These are phyloP conservation scores for Crithidia acanthocephali DNA, from an alignment of 208 protist genomes.

Conservation along the genomic window DNA sequence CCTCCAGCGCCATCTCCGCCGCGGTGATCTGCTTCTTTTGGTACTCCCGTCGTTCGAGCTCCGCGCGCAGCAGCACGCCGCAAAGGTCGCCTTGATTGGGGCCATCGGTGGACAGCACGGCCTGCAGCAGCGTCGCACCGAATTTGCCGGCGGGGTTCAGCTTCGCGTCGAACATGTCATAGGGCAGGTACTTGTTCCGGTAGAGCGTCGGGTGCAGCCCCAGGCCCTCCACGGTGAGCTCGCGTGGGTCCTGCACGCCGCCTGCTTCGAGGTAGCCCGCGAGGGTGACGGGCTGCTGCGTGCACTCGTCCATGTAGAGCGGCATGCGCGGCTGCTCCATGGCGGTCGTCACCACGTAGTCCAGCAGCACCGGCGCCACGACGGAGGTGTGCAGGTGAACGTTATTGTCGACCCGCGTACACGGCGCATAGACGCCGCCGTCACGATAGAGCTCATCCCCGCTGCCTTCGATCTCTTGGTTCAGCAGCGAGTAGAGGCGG, in stretches of 20 bases:
- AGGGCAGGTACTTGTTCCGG: constrained; percentile 85
- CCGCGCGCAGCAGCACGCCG: constrained; percentile 75
- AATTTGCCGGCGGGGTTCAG: constrained; percentile 79
- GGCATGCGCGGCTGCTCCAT: constrained; percentile 66
- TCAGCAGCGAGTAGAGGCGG: constrained; percentile 81
- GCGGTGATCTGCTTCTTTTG: constrained; percentile 54
- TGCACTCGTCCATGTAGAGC: constrained; percentile 49
- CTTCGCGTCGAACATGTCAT: constrained; percentile 75
- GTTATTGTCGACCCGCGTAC: constrained; percentile 80
- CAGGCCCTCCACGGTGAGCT: constrained; percentile 87
- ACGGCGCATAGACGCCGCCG: constrained; percentile 70
- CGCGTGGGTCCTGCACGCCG: constrained; percentile 61
- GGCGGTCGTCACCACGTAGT: constrained; percentile 72
- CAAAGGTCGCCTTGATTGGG: constrained; percentile 80
- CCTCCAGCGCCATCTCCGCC: constrained; percentile 72
- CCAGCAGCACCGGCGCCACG: constrained; percentile 69
- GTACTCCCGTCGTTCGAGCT: constrained; percentile 85
- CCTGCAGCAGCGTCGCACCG: constrained; percentile 73
- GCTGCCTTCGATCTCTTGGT: constrained; percentile 66
- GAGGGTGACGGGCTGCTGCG: constrained; percentile 50
- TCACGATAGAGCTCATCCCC: constrained; percentile 51
- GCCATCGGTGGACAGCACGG: constrained; percentile 72
- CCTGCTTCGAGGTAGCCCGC: constrained; percentile 62
- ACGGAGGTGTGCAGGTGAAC: constrained; percentile 64
- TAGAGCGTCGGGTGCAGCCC: constrained; percentile 86